Evolutionary conservation across 208 protist genomes (phyloP).

Genomic region (Trypanosoma avium): DNA sequence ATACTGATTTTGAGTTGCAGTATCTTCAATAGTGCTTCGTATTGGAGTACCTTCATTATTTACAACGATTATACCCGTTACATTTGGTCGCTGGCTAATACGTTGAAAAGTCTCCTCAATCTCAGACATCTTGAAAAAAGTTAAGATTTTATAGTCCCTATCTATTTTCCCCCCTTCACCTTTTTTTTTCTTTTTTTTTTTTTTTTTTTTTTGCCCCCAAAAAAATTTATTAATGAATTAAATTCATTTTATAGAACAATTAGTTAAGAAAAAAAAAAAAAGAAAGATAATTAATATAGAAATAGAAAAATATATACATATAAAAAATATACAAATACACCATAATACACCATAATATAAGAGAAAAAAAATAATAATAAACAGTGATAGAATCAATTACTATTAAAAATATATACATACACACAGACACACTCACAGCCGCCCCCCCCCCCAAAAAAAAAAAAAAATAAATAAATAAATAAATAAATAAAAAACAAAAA

Average conservation of each 20-base stretch:
- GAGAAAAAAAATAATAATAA: slow-evolving; percentile 1
- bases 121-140: slow-evolving; percentile 67
- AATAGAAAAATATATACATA: slow-evolving; percentile 11
- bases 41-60: slow-evolving; percentile 93
- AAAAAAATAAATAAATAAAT: not conserved
- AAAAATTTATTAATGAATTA: not conserved
- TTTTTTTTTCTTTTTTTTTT: slow-evolving; percentile 4
- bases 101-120: slow-evolving; percentile 95
- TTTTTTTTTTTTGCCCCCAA: not conserved
- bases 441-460: no score
- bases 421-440: no score
- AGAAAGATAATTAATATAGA: not conserved
- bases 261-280: not conserved
- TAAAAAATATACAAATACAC: slow-evolving; percentile 19
- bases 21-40: slow-evolving; percentile 90
- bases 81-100: slow-evolving; percentile 94
- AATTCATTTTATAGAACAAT: slow-evolving; percentile 1
- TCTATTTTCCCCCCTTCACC: no score
- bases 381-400: not conserved
- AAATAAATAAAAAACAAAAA: not conserved
- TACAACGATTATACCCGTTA: slow-evolving; percentile 94
- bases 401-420: slow-evolving; percentile 3
- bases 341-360: no score
- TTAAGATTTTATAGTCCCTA: slow-evolving; percentile 3
- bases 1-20: slow-evolving; percentile 91